phyloP scores from a whole-genome alignment of 192 early-diverging fungal genomes.

The Cetraspora pellucida region DNA sequence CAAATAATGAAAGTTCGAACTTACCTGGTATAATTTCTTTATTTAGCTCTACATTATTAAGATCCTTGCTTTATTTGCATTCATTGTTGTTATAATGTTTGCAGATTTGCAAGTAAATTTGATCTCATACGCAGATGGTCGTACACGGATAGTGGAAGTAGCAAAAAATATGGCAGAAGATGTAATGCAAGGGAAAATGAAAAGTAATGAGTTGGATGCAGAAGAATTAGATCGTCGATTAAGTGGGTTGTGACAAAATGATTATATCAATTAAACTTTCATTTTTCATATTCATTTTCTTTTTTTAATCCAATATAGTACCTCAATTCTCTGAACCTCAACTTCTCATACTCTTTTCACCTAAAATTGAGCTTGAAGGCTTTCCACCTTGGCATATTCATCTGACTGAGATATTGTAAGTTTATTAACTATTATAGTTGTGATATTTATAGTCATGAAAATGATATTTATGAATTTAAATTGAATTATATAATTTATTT shows the following conservation, averaged over 20 bases:
- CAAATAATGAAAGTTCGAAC: not conserved
- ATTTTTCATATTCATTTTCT: not conserved
- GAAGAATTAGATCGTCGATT: slow-evolving; percentile 17
- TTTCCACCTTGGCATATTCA: slow-evolving; percentile 50
- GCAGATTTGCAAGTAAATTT: slow-evolving; percentile 29
- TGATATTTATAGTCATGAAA: no score
- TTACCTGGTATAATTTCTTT: slow-evolving; percentile 14
- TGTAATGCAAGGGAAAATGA: not conserved
- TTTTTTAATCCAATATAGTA: not conserved
- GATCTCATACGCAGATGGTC: slow-evolving; percentile 23
- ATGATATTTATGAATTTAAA: not conserved
- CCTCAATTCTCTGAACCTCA: slow-evolving; percentile 46
- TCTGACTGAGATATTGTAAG: slow-evolving; percentile 51
- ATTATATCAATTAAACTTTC: not conserved
- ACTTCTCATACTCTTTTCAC: slow-evolving; percentile 44
- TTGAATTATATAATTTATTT: not conserved
- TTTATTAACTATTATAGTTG: not conserved
- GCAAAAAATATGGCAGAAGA: slow-evolving; percentile 20
- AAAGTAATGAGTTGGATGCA: slow-evolving; percentile 13
- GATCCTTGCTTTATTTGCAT: not conserved
- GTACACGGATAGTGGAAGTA: slow-evolving; percentile 6
- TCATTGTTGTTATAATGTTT: not conserved
- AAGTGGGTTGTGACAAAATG: slow-evolving; percentile 1
- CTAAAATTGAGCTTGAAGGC: slow-evolving; percentile 45
- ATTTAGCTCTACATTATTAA: not conserved